phyloP scores from a whole-genome alignment of 2,329 filamentous ascomycete species.

The Hymenoscyphus linearis region DNA sequence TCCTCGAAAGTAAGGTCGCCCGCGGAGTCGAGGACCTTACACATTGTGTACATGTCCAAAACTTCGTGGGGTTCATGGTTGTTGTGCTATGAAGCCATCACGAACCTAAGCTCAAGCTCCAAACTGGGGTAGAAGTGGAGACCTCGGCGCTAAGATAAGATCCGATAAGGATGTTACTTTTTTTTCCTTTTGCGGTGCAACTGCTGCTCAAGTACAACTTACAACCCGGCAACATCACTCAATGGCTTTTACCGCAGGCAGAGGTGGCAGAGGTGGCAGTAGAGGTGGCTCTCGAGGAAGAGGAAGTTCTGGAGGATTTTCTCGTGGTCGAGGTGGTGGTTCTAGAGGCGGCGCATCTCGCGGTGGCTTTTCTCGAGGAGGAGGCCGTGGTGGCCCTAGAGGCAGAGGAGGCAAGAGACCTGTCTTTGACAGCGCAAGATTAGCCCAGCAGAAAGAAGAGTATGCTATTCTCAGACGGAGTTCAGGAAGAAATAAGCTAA shows the following conservation, averaged over 20 bases:
- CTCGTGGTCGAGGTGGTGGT: slow-evolving; percentile 25
- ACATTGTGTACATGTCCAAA: slow-evolving; percentile 29
- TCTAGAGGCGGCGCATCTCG: slow-evolving; percentile 16
- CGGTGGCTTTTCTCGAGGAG: slow-evolving; percentile 18
- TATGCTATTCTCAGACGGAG: slow-evolving; percentile 1
- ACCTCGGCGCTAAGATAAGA: slow-evolving; percentile 1
- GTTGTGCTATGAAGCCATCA: slow-evolving; percentile 9
- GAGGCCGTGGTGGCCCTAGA: slow-evolving; percentile 27
- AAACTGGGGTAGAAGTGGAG: neutral
- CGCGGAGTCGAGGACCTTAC: slow-evolving; percentile 12
- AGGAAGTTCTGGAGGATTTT: slow-evolving; percentile 17
- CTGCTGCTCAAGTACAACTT: neutral
- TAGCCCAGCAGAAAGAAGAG: slow-evolving; percentile 42
- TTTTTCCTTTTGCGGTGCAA: neutral
- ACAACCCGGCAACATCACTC: neutral
- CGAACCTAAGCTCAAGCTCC: slow-evolving; percentile 2
- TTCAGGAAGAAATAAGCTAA: neutral
- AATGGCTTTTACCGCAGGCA: slow-evolving; percentile 19
- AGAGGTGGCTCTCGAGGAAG: slow-evolving; percentile 23
- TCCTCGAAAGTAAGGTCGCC: neutral
- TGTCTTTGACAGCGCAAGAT: slow-evolving; percentile 42
- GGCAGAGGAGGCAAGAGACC: slow-evolving; percentile 34
- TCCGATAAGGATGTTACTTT: neutral
- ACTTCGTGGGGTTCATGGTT: slow-evolving; percentile 24
- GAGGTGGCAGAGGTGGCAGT: slow-evolving; percentile 28